Conservation (phyloP, 306 rosid species). For the Vicia sativa region DNA sequence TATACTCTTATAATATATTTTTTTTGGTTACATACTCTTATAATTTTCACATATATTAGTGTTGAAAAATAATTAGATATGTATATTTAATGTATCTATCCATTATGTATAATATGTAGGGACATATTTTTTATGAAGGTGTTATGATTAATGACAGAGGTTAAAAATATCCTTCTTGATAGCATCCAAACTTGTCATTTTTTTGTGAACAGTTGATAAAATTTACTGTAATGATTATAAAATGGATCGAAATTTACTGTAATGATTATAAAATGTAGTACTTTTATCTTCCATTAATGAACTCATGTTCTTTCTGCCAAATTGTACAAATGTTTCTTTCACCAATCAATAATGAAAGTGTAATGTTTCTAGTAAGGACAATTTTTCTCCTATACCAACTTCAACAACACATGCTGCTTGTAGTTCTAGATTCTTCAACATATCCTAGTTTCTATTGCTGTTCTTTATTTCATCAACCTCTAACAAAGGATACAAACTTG, state of each 20-base stretch:
- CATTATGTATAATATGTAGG: no score
- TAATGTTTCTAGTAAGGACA: conserved; percentile 9
- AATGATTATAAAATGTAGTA: not conserved
- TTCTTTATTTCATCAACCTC: conserved; percentile 32
- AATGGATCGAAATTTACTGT: not conserved
- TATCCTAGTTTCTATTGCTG: conserved; percentile 1
- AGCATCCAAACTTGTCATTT: not conserved
- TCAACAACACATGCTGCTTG: conserved; percentile 25
- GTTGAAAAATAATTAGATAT: no score
- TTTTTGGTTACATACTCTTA: no score
- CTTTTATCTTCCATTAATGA: conserved; percentile 12
- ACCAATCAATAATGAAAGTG: conserved; percentile 29
- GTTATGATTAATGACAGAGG: not conserved
- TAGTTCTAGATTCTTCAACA: conserved; percentile 21
- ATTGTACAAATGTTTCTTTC: conserved; percentile 24
- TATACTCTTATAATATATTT: no score
- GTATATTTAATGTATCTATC: no score
- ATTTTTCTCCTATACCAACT: conserved; percentile 21
- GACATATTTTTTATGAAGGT: no score
- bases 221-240: not conserved
- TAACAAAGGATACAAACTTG: not conserved
- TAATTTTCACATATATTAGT: no score
- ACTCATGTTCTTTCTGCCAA: conserved; percentile 3
- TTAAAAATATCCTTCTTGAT: not conserved
- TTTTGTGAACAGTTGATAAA: not conserved